Evolutionary conservation across 129 eudicot species (phyloP).

Genomic region (Tagetes erecta): DNA sequence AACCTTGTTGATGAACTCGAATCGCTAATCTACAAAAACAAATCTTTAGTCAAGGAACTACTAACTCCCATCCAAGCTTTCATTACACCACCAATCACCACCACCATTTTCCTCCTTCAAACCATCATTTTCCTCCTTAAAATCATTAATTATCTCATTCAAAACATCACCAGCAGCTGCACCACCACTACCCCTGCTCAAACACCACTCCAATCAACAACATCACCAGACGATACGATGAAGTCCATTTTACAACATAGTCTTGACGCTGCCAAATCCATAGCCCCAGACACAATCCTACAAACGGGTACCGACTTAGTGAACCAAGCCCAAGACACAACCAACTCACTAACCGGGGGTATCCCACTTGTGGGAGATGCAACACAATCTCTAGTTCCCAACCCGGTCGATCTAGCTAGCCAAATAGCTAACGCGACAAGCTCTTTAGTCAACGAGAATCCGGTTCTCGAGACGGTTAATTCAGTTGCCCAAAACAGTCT

Average conservation of each 20-base stretch:
- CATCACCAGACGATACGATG: not conserved
- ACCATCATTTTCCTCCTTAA: slow-evolving; percentile 12
- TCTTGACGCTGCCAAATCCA: slow-evolving; percentile 5
- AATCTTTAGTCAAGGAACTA: slow-evolving; percentile 10
- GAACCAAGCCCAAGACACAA: no score
- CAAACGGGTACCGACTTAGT: slow-evolving; percentile 2
- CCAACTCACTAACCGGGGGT: no score
- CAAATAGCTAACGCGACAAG: not conserved
- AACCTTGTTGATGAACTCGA: slow-evolving; percentile 30
- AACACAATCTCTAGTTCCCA: no score
- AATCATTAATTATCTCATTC: slow-evolving; percentile 15
- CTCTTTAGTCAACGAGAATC: slow-evolving; percentile 19
- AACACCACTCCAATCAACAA: not conserved
- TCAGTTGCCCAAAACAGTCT: slow-evolving; percentile 22
- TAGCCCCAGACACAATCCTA: not conserved
- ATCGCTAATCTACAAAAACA: slow-evolving; percentile 5
- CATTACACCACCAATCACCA: slow-evolving; percentile 14
- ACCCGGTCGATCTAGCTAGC: not conserved
- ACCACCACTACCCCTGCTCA: slow-evolving; percentile 5
- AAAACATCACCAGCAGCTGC: not conserved
- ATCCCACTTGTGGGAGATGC: no score
- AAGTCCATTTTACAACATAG: not conserved
- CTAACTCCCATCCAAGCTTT: not conserved
- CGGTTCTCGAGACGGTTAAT: slow-evolving; percentile 31
- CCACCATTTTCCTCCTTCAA: slow-evolving; percentile 11